These are phyloP conservation scores for Emiliania huxleyi DNA, from an alignment of 78 protist species.

Conservation along the genomic window DNA sequence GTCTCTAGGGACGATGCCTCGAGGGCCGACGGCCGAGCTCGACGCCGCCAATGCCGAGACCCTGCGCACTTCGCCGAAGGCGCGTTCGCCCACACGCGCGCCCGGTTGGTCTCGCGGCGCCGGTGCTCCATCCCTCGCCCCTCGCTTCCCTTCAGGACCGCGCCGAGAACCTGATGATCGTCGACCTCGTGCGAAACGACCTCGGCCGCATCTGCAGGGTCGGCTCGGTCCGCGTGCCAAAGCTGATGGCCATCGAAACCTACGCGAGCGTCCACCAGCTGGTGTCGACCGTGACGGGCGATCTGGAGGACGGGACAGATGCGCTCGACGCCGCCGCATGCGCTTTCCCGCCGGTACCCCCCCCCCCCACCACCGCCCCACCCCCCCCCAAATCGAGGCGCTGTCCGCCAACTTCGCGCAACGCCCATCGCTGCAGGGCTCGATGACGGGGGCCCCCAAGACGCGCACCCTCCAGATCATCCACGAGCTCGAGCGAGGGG, in stretches of 20 bases:
- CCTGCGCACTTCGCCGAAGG: not conserved
- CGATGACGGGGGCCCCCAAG: slow-evolving; percentile 79
- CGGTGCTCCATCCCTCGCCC: no score
- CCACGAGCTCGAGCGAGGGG: not conserved
- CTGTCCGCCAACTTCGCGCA: no score
- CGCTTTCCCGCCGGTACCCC: slow-evolving; percentile 67
- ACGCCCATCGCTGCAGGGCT: no score
- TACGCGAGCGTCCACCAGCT: slow-evolving; percentile 81
- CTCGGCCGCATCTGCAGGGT: slow-evolving; percentile 62
- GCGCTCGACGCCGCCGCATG: slow-evolving; percentile 31
- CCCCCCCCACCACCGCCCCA: no score
- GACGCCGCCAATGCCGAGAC: slow-evolving; percentile 15
- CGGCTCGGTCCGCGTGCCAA: slow-evolving; percentile 62
- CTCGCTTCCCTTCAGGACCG: no score
- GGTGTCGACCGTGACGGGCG: slow-evolving; percentile 58
- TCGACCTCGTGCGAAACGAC: slow-evolving; percentile 65
- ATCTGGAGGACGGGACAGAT: not conserved
- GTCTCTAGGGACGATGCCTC: slow-evolving; percentile 35
- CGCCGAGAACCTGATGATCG: slow-evolving; percentile 72
- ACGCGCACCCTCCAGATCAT: slow-evolving; percentile 54
- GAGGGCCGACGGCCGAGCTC: not conserved
- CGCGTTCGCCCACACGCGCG: no score
- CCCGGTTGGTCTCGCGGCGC: no score
- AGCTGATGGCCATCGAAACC: slow-evolving; percentile 67
- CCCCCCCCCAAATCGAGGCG: no score